Conservation (phyloP, 2,329 filamentous ascomycete species). For the Cladosporium oxysporum region DNA sequence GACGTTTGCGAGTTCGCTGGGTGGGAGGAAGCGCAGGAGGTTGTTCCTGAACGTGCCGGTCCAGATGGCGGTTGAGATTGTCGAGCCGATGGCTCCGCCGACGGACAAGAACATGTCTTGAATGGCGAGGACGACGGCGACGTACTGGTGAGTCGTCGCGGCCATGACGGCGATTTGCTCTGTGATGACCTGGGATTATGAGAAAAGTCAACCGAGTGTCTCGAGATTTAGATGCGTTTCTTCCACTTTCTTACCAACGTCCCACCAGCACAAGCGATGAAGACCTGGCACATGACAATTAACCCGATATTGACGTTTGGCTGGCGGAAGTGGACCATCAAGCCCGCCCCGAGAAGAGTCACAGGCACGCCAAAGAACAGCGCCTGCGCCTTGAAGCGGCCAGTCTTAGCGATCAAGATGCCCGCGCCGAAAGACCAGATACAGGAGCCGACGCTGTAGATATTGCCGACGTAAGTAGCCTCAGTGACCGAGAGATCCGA, state of each 20-base stretch:
- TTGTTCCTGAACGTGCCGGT: slow-evolving; percentile 28
- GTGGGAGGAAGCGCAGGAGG: slow-evolving; percentile 23
- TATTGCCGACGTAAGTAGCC: slow-evolving; percentile 35
- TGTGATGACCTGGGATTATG: slow-evolving; percentile 45
- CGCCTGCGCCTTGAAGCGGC: slow-evolving; percentile 52
- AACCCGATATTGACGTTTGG: slow-evolving; percentile 46
- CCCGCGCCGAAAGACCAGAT: slow-evolving; percentile 50
- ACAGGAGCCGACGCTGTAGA: slow-evolving; percentile 43
- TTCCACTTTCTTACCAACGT: slow-evolving; percentile 42
- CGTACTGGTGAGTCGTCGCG: slow-evolving; percentile 38
- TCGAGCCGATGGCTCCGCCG: slow-evolving; percentile 58
- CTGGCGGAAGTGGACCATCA: slow-evolving; percentile 34
- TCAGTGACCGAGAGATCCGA: slow-evolving; percentile 34
- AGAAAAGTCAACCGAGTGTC: background rate
- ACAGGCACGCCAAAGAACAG: slow-evolving; percentile 40
- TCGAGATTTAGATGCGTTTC: too few relatives aligned
- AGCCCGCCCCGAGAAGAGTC: slow-evolving; percentile 34
- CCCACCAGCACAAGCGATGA: slow-evolving; percentile 55
- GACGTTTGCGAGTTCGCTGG: slow-evolving; percentile 30
- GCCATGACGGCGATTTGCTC: slow-evolving; percentile 63
- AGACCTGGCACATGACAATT: slow-evolving; percentile 55
- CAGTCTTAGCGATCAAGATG: slow-evolving; percentile 48
- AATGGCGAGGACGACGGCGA: slow-evolving; percentile 30
- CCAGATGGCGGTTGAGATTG: slow-evolving; percentile 31
- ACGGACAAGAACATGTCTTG: slow-evolving; percentile 27